Base-by-base conservation (phyloP, 1,284 basidiomycete species). In the Naganishia sp. region DNA sequence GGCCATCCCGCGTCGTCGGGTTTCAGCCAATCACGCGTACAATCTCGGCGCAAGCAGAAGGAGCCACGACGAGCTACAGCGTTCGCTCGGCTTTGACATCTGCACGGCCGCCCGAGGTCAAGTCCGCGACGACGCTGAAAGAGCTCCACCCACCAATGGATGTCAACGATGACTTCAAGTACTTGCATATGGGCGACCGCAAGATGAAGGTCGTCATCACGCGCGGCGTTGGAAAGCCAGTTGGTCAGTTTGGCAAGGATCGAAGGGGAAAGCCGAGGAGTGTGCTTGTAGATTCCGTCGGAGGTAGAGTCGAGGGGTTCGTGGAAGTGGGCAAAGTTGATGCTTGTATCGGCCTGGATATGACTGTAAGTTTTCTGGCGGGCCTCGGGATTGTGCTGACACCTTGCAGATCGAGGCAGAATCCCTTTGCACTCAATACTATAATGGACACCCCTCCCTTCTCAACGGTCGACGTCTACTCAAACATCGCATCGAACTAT, bases 201-300 rank as follows among this genome's bases (percentile, higher is more conserved):
- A 61, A 61, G 48, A 61, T 61, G 59, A 61, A 61, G 48, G 21
- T 61, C n/a, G 48, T 61, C 10, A 61, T 61, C 42, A 61, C 59
- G n/a, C 59, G 48, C 7, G 59, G 59, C 2, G 36, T 61, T 0
- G 59, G 59, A 25, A 48, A 48, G 48, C 48, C 48, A 6, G 59
- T 61, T 2, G 59, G 59, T 16, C 33, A 50, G 21, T 50, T 52
- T 61, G 61, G 61, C 16, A 64, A 64, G 23, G 61, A 64, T 3
- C 42, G 43, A 21, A 64, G 43, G 25, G 50, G 50, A 45, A 64
- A 55, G 45, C 61, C 61, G 52, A 54, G 42, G 36, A 36, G 21
- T 5, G 33, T 64, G 43, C 44, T n/a, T 21, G 52, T 64, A 9
- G 23, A 64, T 36, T 25, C 54, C 21, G 52, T 54, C 0, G 61